These are phyloP conservation scores for Trichoderma sp. DNA, from an alignment of 2,329 filamentous ascomycete genomes.

Conservation along the genomic window DNA sequence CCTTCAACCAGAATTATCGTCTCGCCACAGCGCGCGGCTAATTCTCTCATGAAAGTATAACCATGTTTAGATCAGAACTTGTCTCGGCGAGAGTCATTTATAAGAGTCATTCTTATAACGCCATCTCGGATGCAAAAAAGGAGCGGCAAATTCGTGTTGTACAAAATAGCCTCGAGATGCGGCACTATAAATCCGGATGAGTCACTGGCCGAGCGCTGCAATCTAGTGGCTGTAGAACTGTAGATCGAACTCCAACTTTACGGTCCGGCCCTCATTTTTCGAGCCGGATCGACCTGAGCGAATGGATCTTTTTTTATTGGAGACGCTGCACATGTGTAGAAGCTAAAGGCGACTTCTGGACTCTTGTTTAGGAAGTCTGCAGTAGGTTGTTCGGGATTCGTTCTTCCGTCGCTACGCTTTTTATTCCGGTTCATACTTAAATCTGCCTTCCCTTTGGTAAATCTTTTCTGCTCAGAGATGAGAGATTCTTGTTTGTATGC, in stretches of 20 bases:
- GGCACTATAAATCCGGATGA: slow-evolving; percentile 7
- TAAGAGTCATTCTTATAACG: slow-evolving; percentile 1
- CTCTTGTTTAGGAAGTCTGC: background rate
- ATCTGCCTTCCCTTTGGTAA: background rate
- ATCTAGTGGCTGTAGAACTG: background rate
- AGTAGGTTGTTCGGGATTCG: background rate
- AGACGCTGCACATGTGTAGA: too few species aligned
- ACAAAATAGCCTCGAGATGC: background rate
- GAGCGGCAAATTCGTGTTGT: background rate
- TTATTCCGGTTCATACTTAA: background rate
- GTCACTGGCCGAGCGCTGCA: slow-evolving; percentile 16
- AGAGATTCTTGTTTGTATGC: background rate
- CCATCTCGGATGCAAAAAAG: background rate
- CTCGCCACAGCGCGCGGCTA: background rate
- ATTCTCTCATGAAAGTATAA: background rate
- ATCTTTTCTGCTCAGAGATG: background rate
- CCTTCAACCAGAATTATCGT: background rate
- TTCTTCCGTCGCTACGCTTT: background rate
- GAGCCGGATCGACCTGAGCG: background rate
- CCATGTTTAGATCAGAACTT: background rate
- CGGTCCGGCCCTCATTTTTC: background rate
- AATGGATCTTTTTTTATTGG: background rate
- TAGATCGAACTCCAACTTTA: background rate
- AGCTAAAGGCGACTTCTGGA: background rate
- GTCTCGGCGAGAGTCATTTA: slow-evolving; percentile 3